Percentiles rank a stretch among this genome's conserved stretches.
Conservation (phyloP, 192 early-diverging fungal species). For the Backusella sp. region DNA sequence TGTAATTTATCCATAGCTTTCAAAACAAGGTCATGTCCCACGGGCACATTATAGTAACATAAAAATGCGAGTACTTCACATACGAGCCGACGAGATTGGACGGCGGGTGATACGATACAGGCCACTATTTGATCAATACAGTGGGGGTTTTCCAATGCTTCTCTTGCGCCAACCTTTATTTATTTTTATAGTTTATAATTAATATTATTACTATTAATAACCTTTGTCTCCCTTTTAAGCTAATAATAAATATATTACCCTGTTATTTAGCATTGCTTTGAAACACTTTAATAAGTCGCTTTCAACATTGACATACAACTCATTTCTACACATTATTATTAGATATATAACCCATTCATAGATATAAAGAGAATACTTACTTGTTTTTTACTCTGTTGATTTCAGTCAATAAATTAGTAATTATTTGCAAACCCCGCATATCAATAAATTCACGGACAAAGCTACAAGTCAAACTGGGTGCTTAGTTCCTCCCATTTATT, state of each 20-base stretch:
- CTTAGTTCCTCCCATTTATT: not conserved
- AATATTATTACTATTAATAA: not conserved
- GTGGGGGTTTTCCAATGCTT: slow-evolving; percentile 65
- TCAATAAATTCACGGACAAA: slow-evolving; percentile 82
- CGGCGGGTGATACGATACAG: slow-evolving; percentile 69
- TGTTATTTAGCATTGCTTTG: slow-evolving; percentile 70
- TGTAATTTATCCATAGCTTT: slow-evolving; percentile 72
- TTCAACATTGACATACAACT: slow-evolving; percentile 70
- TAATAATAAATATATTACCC: slow-evolving; percentile 24
- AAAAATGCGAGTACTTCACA: slow-evolving; percentile 76
- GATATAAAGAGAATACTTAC: slow-evolving; percentile 31
- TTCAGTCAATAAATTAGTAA: slow-evolving; percentile 61
- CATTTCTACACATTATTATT: slow-evolving; percentile 43
- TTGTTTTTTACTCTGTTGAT: slow-evolving; percentile 53
- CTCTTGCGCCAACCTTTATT: slow-evolving; percentile 64
- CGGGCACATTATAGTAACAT: slow-evolving; percentile 73
- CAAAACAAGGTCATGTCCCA: slow-evolving; percentile 69
- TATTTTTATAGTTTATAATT: not conserved
- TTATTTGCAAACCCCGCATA: slow-evolving; percentile 63
- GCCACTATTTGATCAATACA: slow-evolving; percentile 70
- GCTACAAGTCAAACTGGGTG: slow-evolving; percentile 20
- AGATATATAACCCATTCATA: not conserved
- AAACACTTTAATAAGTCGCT: slow-evolving; percentile 77
- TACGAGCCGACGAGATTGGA: slow-evolving; percentile 66
- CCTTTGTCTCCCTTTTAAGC: not conserved